phyloP scores from a whole-genome alignment of 257 asterid genomes.

The Solanum sparsipilum region DNA sequence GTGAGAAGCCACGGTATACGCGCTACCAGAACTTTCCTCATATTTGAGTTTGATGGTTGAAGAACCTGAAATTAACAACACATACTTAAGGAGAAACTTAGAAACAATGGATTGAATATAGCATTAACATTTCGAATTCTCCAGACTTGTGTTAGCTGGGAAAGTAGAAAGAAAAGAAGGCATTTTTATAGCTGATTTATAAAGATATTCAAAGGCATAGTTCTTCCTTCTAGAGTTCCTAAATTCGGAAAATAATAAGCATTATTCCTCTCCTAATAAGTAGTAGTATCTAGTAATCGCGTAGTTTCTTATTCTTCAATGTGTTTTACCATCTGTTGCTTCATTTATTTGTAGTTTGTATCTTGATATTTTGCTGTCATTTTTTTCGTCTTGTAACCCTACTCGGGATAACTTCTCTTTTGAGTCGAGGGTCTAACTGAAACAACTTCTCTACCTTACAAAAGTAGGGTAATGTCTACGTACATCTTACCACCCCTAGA shows the following conservation, averaged over 20 bases:
- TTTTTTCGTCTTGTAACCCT: not conserved
- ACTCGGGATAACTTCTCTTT: not conserved
- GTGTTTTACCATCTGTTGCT: not conserved
- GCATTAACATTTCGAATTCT: not conserved
- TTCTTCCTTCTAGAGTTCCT: not conserved
- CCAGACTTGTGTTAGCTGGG: not conserved
- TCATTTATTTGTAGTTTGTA: not conserved
- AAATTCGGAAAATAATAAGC: not conserved
- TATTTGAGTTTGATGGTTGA: slow-evolving; percentile 62
- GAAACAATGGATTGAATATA: not conserved
- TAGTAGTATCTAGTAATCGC: not conserved
- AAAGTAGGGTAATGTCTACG: not conserved
- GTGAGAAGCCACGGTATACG: slow-evolving; percentile 42
- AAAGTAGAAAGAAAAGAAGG: not conserved
- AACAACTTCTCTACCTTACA: not conserved
- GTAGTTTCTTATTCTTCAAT: not conserved
- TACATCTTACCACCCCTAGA: not conserved
- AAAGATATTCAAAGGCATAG: not conserved
- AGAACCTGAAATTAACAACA: slow-evolving; percentile 37
- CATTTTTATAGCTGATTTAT: not conserved
- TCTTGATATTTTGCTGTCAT: not conserved
- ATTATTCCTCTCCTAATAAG: not conserved
- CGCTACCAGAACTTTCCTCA: slow-evolving; percentile 31
- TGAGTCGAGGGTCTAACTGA: not conserved
- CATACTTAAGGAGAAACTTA: not conserved